Conservation (phyloP, 2,329 filamentous ascomycete genomes). For the Phialophora chinensis region DNA sequence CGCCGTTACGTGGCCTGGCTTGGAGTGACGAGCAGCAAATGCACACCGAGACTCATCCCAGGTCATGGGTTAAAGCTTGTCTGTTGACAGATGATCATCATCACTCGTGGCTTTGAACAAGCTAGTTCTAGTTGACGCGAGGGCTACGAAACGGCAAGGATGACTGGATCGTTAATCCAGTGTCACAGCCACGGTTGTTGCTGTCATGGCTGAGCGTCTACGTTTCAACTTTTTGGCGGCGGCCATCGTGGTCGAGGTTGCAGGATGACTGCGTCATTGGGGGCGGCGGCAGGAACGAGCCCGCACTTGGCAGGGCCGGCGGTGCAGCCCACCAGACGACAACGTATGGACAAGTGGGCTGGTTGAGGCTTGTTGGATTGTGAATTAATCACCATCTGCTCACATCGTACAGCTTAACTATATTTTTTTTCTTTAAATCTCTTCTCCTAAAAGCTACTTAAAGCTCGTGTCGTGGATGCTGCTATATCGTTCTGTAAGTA, state of each 20-base stretch:
- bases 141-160: conserved; percentile 3
- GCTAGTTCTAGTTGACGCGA: conserved; percentile 3
- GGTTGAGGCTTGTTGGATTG: neutral
- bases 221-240: conserved; percentile 5
- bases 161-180: conserved; percentile 14
- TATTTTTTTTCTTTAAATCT: too few species aligned
- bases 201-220: conserved; percentile 19
- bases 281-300: conserved; percentile 7
- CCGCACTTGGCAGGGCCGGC: conserved; percentile 16
- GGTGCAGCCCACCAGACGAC: too few species aligned
- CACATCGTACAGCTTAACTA: too few species aligned
- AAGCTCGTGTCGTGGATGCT: too few species aligned
- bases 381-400: neutral
- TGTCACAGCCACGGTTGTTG: conserved; percentile 14
- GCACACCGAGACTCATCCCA: conserved; percentile 3
- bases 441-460: too few species aligned
- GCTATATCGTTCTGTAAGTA: too few species aligned
- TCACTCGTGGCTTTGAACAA: conserved; percentile 12
- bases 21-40: conserved; percentile 10
- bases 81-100: conserved; percentile 12
- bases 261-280: conserved; percentile 30
- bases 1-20: conserved; percentile 22
- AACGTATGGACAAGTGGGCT: too few species aligned
- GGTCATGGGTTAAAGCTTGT: conserved; percentile 15
- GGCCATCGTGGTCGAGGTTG: conserved; percentile 6